Evolutionary conservation across 495 filamentous ascomycete genomes (phyloP).

Genomic region (Podospora fimiseda): DNA sequence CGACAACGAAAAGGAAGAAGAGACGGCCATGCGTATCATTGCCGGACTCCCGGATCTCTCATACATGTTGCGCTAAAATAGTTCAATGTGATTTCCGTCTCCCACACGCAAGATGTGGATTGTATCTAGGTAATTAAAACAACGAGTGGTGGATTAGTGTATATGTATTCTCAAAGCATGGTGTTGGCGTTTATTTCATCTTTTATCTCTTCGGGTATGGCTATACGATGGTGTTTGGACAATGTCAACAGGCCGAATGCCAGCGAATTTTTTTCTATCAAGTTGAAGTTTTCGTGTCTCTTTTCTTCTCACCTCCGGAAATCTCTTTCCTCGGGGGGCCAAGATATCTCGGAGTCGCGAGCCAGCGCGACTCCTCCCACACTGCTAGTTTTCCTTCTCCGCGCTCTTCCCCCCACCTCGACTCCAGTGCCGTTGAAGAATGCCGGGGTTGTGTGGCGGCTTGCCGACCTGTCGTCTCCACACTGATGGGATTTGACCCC

Average conservation of each 20-base stretch:
- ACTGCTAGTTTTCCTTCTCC: constrained; percentile 1
- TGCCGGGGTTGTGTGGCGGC: constrained; percentile 10
- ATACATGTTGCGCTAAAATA: constrained; percentile 45
- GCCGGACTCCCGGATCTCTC: constrained; percentile 45
- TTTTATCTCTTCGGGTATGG: too few relatives aligned
- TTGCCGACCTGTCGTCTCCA: constrained; percentile 9
- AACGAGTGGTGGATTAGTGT: neutral
- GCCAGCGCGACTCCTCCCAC: constrained; percentile 4
- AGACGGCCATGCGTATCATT: constrained; percentile 25
- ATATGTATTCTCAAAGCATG: constrained; percentile 2
- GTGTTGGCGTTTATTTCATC: constrained; percentile 2
- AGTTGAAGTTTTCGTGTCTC: too few relatives aligned
- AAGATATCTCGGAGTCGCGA: constrained; percentile 20
- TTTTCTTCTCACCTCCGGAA: constrained; percentile 4
- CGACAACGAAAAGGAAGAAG: constrained; percentile 6
- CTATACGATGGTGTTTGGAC: neutral
- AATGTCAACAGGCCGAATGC: too few relatives aligned
- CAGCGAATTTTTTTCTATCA: too few relatives aligned
- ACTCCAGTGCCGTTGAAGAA: constrained; percentile 5
- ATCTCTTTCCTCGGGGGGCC: neutral
- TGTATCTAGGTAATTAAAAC: neutral
- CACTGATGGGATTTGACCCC: constrained; percentile 1
- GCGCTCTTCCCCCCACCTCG: constrained; percentile 1
- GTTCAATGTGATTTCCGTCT: constrained; percentile 27
- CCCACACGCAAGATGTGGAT: neutral